phyloP scores from a whole-genome alignment of 176 grass and related monocot genomes.

The Ampelocalamus luodianensis region DNA sequence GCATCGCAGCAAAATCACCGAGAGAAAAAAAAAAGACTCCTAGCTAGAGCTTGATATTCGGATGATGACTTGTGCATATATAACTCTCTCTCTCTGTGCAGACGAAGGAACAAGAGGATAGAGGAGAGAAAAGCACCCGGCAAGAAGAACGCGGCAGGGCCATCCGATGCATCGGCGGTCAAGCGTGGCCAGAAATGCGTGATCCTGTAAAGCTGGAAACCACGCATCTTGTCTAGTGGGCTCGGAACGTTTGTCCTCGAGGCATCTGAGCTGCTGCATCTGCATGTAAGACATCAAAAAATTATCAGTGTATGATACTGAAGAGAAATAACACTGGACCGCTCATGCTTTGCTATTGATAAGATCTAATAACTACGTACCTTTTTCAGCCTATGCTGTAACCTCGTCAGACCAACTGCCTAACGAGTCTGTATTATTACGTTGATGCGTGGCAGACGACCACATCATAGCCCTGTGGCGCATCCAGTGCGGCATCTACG shows the following conservation, averaged over 20 bases:
- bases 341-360: too few species aligned
- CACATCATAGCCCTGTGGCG: too few species aligned
- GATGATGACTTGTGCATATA: neutral
- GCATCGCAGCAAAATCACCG: neutral
- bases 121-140: slow-evolving; percentile 19
- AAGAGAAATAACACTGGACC: neutral
- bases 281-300: neutral
- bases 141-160: neutral
- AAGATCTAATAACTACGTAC: neutral
- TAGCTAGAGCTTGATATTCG: neutral
- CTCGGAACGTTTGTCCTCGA: neutral
- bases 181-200: slow-evolving; percentile 43
- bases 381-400: neutral
- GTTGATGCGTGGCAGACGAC: too few species aligned
- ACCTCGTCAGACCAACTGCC: too few species aligned
- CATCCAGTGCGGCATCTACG: too few species aligned
- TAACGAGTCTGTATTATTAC: too few species aligned
- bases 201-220: slow-evolving; percentile 2
- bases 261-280: neutral
- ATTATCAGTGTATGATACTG: neutral
- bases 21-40: neutral
- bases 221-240: neutral
- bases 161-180: neutral
- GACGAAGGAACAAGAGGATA: slow-evolving; percentile 38
- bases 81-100: neutral